These are phyloP conservation scores for Agaricus subrufescens DNA, from an alignment of 768 basidiomycete species.

Conservation along the genomic window DNA sequence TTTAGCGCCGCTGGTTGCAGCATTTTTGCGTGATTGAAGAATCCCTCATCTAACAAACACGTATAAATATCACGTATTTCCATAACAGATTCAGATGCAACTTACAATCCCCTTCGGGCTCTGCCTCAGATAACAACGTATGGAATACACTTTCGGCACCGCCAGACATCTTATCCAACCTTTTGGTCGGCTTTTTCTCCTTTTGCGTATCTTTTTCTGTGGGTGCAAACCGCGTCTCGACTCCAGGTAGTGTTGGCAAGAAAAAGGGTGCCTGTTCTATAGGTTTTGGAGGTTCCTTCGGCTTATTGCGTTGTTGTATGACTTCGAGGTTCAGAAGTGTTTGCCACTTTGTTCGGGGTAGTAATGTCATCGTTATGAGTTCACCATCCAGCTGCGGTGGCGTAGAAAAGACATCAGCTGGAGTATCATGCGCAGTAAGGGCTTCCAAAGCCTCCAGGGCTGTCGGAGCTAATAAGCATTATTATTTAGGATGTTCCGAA, in stretches of 20 bases:
- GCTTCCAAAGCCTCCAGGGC: conserved; percentile 71
- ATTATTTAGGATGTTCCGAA: not conserved
- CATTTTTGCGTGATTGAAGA: conserved; percentile 82
- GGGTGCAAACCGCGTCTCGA: conserved; percentile 77
- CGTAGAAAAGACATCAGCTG: conserved; percentile 69
- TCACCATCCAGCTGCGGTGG: conserved; percentile 88
- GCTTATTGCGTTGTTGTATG: conserved; percentile 94
- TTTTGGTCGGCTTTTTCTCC: conserved; percentile 40
- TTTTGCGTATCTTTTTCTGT: conserved; percentile 32
- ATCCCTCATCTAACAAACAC: conserved; percentile 56
- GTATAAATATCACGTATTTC: not conserved
- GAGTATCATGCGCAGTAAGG: conserved; percentile 55
- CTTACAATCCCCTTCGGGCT: conserved; percentile 66
- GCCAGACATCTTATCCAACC: conserved; percentile 47
- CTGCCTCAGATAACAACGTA: conserved; percentile 54
- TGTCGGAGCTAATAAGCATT: conserved; percentile 20
- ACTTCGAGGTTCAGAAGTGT: conserved; percentile 94
- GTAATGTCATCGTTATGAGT: conserved; percentile 86
- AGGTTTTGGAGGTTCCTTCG: conserved; percentile 91
- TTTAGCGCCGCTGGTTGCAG: conserved; percentile 91
- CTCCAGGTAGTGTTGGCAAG: conserved; percentile 86
- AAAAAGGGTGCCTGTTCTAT: conserved; percentile 98
- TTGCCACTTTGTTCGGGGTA: conserved; percentile 94
- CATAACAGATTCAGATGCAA: not conserved
- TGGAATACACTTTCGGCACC: conserved; percentile 66